Evolutionary conservation across 306 rosid genomes (phyloP), one percentile per base, ranked within the genome.

Genomic region (Cicer arietinum): DNA sequence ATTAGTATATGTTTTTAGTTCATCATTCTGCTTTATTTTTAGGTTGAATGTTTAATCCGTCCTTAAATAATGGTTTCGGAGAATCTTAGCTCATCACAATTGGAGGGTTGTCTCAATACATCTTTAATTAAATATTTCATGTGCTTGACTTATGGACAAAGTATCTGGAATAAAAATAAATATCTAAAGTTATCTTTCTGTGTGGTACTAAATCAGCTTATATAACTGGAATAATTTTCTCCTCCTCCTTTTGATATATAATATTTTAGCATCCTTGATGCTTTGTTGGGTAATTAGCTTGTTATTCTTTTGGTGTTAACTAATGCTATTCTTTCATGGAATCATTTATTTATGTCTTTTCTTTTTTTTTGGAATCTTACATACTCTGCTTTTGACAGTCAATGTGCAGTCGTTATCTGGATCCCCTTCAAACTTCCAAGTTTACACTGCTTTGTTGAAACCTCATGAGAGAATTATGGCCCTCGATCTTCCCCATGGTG

Each of bases 401-500:
- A 93, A 93, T 72, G 98, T 93, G 86, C 98, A 93, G 84, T 86
- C 96, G 16, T 83, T 90, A 74, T 93, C 96, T 47, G 98, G 96
- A 63, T 93, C 98, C 82, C 98, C 98, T 87, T 82, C 95, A 62
- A 93, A 93, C 83, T 93, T 93, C 86, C 98, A 93, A 87, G 98
- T 82, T 84, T 93, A 93, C 84, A 90, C 98, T 68, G 98, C 94
- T 43, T 74, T 93, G 78, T 78, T 93, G 86, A 93, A 93, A 84
- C 98, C 98, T 73, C 98, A 93, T 51, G 96, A 90, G 86, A 89
- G 98, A 84, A 93, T 93, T 71, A 93, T 93, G 98, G 98, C 96
- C 43, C 98, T 93, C 67, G 98, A 93, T 86, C 89, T 93, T 80
- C 98, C 98, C 56, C 98, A 93, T 61, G 95, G 98, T 53, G 96